Percentiles rank a stretch among this genome's conserved stretches.
These are phyloP conservation scores for Aureobasidium namibiae DNA, from an alignment of 2,329 filamentous ascomycete genomes.

Conservation along the genomic window DNA sequence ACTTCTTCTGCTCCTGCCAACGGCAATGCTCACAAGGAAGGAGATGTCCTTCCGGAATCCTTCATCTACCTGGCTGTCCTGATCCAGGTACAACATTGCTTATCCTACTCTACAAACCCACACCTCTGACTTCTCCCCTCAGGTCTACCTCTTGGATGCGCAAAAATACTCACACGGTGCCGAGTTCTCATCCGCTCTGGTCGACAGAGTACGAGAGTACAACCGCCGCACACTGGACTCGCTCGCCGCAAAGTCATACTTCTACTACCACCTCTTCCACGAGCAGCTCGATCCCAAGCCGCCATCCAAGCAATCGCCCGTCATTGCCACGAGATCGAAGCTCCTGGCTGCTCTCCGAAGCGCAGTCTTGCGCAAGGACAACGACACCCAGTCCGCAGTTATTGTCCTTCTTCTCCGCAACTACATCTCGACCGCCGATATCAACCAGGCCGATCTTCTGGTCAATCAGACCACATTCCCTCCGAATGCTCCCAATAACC, in stretches of 20 bases:
- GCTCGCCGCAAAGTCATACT: slow-evolving; percentile 90
- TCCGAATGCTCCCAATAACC: slow-evolving; percentile 89
- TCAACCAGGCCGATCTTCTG: slow-evolving; percentile 89
- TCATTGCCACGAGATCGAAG: slow-evolving; percentile 77
- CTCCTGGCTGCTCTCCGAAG: slow-evolving; percentile 85
- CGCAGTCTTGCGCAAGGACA: slow-evolving; percentile 92
- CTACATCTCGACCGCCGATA: slow-evolving; percentile 92
- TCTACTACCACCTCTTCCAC: slow-evolving; percentile 93
- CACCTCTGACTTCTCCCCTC: slow-evolving; percentile 23
- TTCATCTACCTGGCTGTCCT: slow-evolving; percentile 31
- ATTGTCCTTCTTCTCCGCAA: slow-evolving; percentile 92
- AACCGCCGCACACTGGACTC: slow-evolving; percentile 94
- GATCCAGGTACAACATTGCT: slow-evolving; percentile 22
- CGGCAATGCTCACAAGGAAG: slow-evolving; percentile 17
- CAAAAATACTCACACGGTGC: slow-evolving; percentile 73
- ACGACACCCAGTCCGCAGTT: slow-evolving; percentile 93
- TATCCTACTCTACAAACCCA: not conserved
- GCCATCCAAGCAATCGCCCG: slow-evolving; percentile 78
- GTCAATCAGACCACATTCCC: slow-evolving; percentile 96
- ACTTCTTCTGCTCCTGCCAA: slow-evolving; percentile 10
- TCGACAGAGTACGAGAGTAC: slow-evolving; percentile 75
- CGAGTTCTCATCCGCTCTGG: slow-evolving; percentile 74
- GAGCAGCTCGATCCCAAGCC: slow-evolving; percentile 83
- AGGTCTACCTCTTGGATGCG: slow-evolving; percentile 83
- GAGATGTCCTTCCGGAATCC: slow-evolving; percentile 26